Percentiles rank a stretch among this genome's conserved stretches.
Evolutionary conservation across 192 early-diverging fungal genomes (phyloP).

Genomic region (Geosiphon pyriformis): DNA sequence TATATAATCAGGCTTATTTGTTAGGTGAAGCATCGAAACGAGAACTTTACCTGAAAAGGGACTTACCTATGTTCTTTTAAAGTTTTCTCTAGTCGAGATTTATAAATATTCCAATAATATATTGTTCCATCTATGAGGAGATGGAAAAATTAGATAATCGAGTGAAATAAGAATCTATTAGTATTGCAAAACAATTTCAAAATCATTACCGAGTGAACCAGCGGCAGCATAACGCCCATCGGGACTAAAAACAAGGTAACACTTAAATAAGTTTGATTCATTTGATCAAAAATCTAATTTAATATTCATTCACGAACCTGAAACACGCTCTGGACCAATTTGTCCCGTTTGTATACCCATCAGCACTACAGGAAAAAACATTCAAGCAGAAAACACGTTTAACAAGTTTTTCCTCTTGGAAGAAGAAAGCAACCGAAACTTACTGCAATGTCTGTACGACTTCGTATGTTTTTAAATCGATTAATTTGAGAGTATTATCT

Average conservation of each 20-base stretch:
- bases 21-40: too few species aligned
- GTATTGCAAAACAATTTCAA: neutral
- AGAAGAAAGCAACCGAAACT: constrained; percentile 23
- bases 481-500: constrained; percentile 84
- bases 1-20: constrained; percentile 8
- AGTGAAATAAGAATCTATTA: neutral
- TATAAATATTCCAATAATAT: constrained; percentile 72
- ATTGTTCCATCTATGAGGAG: constrained; percentile 59
- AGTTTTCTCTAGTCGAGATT: constrained; percentile 59
- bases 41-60: too few species aligned
- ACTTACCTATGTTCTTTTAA: constrained; percentile 65
- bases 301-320: constrained; percentile 35
- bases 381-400: neutral
- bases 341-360: constrained; percentile 71
- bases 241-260: constrained; percentile 51
- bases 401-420: neutral
- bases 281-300: neutral
- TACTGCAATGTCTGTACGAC: constrained; percentile 59
- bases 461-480: constrained; percentile 77
- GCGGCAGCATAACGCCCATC: constrained; percentile 80
- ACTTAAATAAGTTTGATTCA: neutral
- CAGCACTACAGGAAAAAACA: constrained; percentile 39
- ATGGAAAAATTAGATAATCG: neutral
- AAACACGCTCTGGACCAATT: constrained; percentile 89
- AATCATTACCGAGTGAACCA: constrained; percentile 55